Base-by-base conservation (phyloP, 257 asterid species). In the Ajuga chamaepitys region DNA sequence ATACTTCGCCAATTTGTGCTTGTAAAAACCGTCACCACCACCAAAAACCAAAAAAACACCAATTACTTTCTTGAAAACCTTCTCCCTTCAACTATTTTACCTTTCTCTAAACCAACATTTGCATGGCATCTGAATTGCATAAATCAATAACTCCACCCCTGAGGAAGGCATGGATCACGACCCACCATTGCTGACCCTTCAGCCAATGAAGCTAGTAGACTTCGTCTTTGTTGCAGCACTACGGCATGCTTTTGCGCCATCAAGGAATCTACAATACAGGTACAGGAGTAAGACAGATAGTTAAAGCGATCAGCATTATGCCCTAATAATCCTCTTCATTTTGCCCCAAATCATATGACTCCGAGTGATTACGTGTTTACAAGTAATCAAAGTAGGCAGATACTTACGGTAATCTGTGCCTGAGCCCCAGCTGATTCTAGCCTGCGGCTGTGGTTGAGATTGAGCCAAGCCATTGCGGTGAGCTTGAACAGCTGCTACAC, bases 181-280 rank as follows among this genome's bases (percentile, higher is more conserved):
- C 56, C 62, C 3, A 62, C 64, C 30, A 65, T 9, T 25, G 58
- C 25, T 1, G 62, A 47, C 4, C 67, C 42, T 20, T 47, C 72
- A 2, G 34, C 67, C 65, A 28, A 7, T 7, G 2, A 64, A 65
- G 56, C 46, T 0, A 59, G 65, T 0, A 74, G 2, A 52, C 56
- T 56, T 22, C 65, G 64, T 28, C 70, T 67, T 6, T 71, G 82
- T 38, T 77, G 88, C 32, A 71, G 13, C 68, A 76, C 51, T 26
- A 68, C 1, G 0, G 77, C 83, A 0, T 74, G 78, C 68, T 87
- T 78, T 16, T 77, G 68, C 16, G 80, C 87, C 74, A 78, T 12
- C 35, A 74, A 7, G 7, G 68, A n/a, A 47, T 82, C 95, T 85
- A 77, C 32, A 62, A 28, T 38, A 0, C 68, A 8, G 21, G 0